Base-by-base conservation (phyloP, 108 stramenopile genomes). In the Mayamaea pseudoterrestris region DNA sequence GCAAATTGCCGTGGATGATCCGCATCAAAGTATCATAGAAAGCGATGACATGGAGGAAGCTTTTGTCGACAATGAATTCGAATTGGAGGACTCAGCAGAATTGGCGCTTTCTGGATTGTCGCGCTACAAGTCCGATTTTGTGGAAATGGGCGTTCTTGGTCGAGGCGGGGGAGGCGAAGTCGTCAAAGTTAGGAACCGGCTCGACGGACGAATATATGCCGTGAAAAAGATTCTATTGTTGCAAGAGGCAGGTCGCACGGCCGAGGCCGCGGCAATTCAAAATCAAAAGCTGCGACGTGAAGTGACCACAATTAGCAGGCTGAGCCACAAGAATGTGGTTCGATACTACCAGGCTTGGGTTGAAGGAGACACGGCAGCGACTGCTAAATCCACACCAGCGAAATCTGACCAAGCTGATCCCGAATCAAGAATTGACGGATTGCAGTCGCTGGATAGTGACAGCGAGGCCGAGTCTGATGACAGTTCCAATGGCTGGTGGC, bases 121-220 rank as follows among this genome's bases (percentile, higher is more conserved):
- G 9, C 43, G 87, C 24, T 89, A 89, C 46, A 40, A 74, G 35
- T 65, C 74, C 9, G 87, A 89, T 44, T 89, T 89, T 60, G 60
- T 89, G 2, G 87, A 89, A 57, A 47, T 89, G 32, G 75, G 72
- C 4, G 47, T 72, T 1, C 77, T 89, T 23, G 87, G 82, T 9
- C 47, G 78, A 32, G 87, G 87, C 5, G 87, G 87, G 7, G 87
- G 87, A 3, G 87, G 87, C 0, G 79, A 81, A 54, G 87, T 89
- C 2, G 79, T 83, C 30, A 76, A 79, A 46, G 87, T 76, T 13
- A 65, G 75, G 5, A 89, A 89, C 57, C 73, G 78, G 0, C 41
- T 89, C 13, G 87, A 89, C 56, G 68, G 87, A 22, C 51, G 82
- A 47, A 63, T 69, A 9, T 89, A 81, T 50, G 87, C 87, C 14